A percentile compares a stretch with the other conserved stretches of the same genome.
phyloP scores from a whole-genome alignment of 331 rosid genomes.

The Telfairia occidentalis region DNA sequence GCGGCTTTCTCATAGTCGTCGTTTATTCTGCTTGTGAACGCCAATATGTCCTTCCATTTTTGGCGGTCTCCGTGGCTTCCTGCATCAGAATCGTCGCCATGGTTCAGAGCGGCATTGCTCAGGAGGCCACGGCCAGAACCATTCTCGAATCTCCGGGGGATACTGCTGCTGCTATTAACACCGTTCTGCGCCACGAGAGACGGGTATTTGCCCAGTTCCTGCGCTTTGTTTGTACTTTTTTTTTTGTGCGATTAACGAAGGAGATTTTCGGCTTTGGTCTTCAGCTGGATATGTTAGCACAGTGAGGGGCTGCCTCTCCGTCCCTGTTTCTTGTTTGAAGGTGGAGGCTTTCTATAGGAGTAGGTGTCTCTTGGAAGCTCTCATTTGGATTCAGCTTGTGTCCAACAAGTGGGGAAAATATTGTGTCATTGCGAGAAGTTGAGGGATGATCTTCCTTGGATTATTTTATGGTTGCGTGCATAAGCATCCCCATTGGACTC shows the following conservation, averaged over 20 bases:
- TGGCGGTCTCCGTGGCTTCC: conserved; percentile 21
- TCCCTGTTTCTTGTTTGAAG: not conserved
- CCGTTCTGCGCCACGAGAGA: conserved; percentile 27
- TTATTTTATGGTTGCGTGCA: not conserved
- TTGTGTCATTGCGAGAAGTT: not conserved
- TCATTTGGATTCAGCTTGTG: not conserved
- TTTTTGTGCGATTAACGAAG: not conserved
- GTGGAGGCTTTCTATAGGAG: not conserved
- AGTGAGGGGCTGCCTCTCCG: not conserved
- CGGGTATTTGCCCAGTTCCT: conserved; percentile 23
- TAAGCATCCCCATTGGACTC: not conserved
- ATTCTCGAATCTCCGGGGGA: conserved; percentile 25
- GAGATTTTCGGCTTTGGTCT: not conserved
- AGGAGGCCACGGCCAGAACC: conserved; percentile 36
- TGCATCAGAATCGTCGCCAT: conserved; percentile 29
- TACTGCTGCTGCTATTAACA: conserved; percentile 15
- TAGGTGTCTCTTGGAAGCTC: not conserved
- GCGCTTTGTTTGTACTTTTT: not conserved
- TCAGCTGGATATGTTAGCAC: not conserved
- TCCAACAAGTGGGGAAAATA: not conserved
- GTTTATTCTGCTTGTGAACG: conserved; percentile 21
- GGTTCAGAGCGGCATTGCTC: conserved; percentile 36
- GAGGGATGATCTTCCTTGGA: not conserved
- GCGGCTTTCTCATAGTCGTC: conserved; percentile 19
- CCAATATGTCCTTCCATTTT: conserved; percentile 18